These are phyloP conservation scores for Amanita muscaria DNA, from an alignment of 768 basidiomycete genomes.

Conservation along the genomic window DNA sequence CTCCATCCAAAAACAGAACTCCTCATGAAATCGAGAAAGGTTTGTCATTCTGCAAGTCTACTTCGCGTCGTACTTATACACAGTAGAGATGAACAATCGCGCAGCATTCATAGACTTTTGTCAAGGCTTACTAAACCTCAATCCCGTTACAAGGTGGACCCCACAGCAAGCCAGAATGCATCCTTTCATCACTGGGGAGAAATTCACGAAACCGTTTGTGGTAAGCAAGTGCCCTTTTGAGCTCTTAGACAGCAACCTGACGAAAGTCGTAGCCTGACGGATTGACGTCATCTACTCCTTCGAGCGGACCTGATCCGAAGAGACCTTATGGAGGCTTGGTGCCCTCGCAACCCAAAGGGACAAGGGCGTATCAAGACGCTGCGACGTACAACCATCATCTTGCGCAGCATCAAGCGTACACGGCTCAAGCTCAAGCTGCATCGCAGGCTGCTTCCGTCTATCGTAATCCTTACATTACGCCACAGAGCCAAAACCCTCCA, in stretches of 20 bases:
- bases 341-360: constrained; percentile 79
- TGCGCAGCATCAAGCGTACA: constrained; percentile 89
- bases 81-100: constrained; percentile 83
- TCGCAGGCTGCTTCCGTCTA: constrained; percentile 64
- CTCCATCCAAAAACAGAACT: constrained; percentile 69
- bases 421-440: constrained; percentile 73
- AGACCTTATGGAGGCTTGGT: constrained; percentile 91
- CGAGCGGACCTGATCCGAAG: constrained; percentile 52
- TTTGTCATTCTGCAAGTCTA: constrained; percentile 22
- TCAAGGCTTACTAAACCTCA: constrained; percentile 85
- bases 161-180: constrained; percentile 94
- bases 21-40: constrained; percentile 87
- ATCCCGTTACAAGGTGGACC: constrained; percentile 93
- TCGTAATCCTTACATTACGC: constrained; percentile 76
- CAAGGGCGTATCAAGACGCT: constrained; percentile 84
- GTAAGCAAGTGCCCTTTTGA: constrained; percentile 36
- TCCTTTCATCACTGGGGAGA: constrained; percentile 98
- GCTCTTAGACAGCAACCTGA: neutral
- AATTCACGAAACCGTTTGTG: constrained; percentile 79
- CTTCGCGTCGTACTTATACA: constrained; percentile 5
- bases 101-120: constrained; percentile 97
- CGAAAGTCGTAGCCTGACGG: constrained; percentile 43
- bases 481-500: constrained; percentile 32
- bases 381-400: constrained; percentile 92
- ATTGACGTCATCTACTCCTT: constrained; percentile 21